Base-by-base conservation (phyloP, 768 basidiomycete species). In the Chalciporus chontae region DNA sequence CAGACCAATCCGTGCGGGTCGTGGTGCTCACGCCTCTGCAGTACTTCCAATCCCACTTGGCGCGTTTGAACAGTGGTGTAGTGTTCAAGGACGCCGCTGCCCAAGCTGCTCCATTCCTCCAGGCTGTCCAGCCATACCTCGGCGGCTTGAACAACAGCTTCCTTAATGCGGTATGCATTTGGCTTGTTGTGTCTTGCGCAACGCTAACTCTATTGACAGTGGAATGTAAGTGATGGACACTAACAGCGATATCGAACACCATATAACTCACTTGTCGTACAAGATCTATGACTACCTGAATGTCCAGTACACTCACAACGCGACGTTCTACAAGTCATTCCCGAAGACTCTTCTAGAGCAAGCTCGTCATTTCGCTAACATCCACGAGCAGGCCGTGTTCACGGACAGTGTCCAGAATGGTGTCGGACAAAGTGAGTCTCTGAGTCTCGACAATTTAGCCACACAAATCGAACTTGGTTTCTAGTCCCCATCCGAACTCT, bases 401-500 rank as follows among this genome's bases (percentile, higher is more conserved):
- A 81, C 84, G 1, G 81, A 81, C 54, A 61, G 63, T 0, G 65
- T 73, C 7, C 80, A 77, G 57, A 71, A 68, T 47, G 82, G 82
- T 47, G 73, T 94, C 57, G 88, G 87, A 3, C 87, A 91, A 70
- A 81, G 89, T 89, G 53, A 31, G 85, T 77, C 11, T 42, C 32
- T 26, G 29, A 31, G 29, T 9, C 9, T 40, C 26, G n/a, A 21
- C 13, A 4, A 14, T 29, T 0, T 0, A 10, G 17, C 34, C 13
- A 13, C 3, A 10, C 29, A 9, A 31, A 31, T 13, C 26, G 3
- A 23, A 45, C n/a, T 7, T 4, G n/a, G 21, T 5, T 26, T 52
- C 37, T 57, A 91, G 90, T 94, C 53, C 85, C 89, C 46, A 87
- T 88, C 11, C 84, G 86, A 55, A 87, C 89, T 10, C 69, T 90